Evolutionary conservation across 73 alveolate genomes (phyloP), one percentile per base, ranked within the genome.

Genomic region (Symbiodinium pilosum): DNA sequence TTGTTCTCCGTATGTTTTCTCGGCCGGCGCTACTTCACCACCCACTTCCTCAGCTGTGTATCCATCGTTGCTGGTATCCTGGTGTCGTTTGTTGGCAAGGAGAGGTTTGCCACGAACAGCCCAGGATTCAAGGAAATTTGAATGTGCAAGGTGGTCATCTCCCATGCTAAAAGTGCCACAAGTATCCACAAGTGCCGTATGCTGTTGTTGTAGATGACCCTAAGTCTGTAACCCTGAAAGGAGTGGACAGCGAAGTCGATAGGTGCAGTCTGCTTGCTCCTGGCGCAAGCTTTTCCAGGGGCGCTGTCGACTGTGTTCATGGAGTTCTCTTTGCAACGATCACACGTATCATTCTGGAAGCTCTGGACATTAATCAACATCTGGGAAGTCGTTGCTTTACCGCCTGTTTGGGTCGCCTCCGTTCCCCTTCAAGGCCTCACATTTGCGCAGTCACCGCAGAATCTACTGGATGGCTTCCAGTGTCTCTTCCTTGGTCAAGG

Each of bases 381-480:
- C 9, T 73, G 43, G 44, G 85, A 73, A 36, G 85, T 73, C 32
- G 85, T 73, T 2, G 85, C 85, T 73, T 73, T 73, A 30, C 85
- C 85, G 24, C 85, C 85, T 36, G 85, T 73, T 73, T 73, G 20
- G 28, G 85, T 73, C 21, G 85, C 85, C 30, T 73, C 85, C 43
- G 85, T 73, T 32, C 85, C 85, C 51, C 85, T 73, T 32, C 85
- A 73, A 30, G 85, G 85, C 47, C 85, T 73, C 44, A 73, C 85
- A 16, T 73, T 73, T 26, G 85, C 47, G 44, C 85, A 73, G 85
- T 73, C 85, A 36, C 85, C 85, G 43, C 5, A 12, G 85, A 73
- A 69, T n/a, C 85, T 73, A 11, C 30, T 73, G 85, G 85, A 73
- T 34, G 85, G 85, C 85, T 73, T 73, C 85, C 85, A 73, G 85